Conservation (phyloP, 139 green algal genomes). For the Nannochloris sp. region DNA sequence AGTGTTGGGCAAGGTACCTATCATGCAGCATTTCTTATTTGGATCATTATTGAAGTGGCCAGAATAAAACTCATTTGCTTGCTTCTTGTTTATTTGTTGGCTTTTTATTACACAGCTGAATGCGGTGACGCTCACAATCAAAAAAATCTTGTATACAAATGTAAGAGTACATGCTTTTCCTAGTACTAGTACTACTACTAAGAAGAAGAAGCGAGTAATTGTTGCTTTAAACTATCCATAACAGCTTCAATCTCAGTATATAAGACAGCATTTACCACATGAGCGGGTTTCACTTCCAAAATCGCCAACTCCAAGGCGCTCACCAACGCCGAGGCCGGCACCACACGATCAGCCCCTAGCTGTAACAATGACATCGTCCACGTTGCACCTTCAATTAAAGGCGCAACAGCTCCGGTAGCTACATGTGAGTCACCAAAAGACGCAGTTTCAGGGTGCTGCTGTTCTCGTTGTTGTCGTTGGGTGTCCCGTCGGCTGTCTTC, state of each 20-base stretch:
- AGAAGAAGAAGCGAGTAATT: too few relatives aligned
- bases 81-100: not conserved
- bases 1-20: conserved; percentile 92
- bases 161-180: too few relatives aligned
- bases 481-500: not conserved
- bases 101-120: too few relatives aligned
- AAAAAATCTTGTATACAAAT: too few relatives aligned
- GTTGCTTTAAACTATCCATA: not conserved
- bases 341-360: not conserved
- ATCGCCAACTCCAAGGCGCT: conserved; percentile 7
- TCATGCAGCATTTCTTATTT: conserved; percentile 98
- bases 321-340: not conserved
- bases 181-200: too few relatives aligned
- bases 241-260: not conserved
- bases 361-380: conserved; percentile 22
- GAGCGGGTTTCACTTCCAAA: not conserved
- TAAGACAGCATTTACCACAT: not conserved
- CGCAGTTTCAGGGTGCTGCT: not conserved
- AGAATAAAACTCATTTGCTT: not conserved
- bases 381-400: conserved; percentile 12
- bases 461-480: not conserved
- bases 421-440: not conserved
- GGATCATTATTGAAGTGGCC: conserved; percentile 39
- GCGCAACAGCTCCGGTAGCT: not conserved
- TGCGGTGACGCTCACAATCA: too few relatives aligned